Conservation (phyloP, 129 eudicot genomes). For the Logfia minima region DNA sequence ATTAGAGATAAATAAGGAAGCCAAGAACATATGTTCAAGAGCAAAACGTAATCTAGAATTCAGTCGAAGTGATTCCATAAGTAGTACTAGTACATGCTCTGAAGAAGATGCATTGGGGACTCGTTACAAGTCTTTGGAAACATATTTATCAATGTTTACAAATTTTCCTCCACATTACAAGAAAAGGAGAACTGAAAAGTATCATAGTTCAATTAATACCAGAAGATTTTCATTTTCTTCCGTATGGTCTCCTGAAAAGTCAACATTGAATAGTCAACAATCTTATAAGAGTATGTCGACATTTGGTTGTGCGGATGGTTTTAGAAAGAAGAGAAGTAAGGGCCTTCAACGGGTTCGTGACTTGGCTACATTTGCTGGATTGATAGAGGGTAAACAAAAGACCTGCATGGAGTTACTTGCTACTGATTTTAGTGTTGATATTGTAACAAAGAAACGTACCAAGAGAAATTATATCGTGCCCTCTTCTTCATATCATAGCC, state of each 20-base stretch:
- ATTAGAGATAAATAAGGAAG: constrained; percentile 16
- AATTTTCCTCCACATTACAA: constrained; percentile 54
- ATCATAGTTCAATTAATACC: constrained; percentile 28
- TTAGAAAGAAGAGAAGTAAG: constrained; percentile 59
- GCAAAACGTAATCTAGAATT: constrained; percentile 62
- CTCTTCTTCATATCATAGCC: constrained; percentile 27
- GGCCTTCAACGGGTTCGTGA: constrained; percentile 53
- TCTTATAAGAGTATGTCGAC: constrained; percentile 24
- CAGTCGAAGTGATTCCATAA: constrained; percentile 37
- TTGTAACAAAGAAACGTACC: constrained; percentile 59
- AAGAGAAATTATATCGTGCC: constrained; percentile 43
- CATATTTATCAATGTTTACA: constrained; percentile 30
- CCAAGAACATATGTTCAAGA: constrained; percentile 37
- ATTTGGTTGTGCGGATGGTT: constrained; percentile 31
- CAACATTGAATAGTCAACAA: constrained; percentile 25
- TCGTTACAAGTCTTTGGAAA: constrained; percentile 40
- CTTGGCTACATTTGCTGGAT: constrained; percentile 42
- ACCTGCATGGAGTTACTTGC: constrained; percentile 53
- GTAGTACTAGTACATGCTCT: constrained; percentile 44
- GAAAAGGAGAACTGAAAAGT: constrained; percentile 70
- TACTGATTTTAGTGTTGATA: constrained; percentile 41
- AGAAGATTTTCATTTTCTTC: constrained; percentile 31
- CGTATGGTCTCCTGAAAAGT: constrained; percentile 20
- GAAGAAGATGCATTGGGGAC: constrained; percentile 28
- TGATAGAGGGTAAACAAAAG: constrained; percentile 34